phyloP scores from a whole-genome alignment of 352 stramenopile genomes.

The Globisporangium nagaii region DNA sequence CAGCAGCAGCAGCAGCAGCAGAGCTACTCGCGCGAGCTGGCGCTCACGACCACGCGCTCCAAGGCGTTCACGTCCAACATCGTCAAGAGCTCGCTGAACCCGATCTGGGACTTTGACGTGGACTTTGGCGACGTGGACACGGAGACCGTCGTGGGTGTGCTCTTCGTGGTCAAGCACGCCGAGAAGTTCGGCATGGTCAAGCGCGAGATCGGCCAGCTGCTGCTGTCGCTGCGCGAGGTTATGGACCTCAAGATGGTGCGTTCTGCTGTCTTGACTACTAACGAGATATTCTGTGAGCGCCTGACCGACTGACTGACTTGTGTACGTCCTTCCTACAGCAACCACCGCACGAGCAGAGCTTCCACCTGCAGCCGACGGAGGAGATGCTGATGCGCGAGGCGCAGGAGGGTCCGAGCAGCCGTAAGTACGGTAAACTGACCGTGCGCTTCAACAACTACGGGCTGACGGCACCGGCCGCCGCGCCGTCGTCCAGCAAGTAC shows the following conservation, averaged over 20 bases:
- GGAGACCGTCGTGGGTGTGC: constrained; percentile 57
- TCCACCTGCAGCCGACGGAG: constrained; percentile 52
- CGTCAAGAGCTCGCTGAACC: constrained; percentile 70
- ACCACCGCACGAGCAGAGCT: constrained; percentile 49
- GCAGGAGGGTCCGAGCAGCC: constrained; percentile 36
- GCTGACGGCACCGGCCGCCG: constrained; percentile 19
- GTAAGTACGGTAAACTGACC: constrained; percentile 62
- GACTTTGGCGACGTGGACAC: constrained; percentile 76
- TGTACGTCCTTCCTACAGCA: constrained; percentile 25
- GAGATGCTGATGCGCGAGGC: constrained; percentile 48
- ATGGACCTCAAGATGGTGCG: constrained; percentile 69
- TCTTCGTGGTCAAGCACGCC: constrained; percentile 61
- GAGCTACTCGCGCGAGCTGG: constrained; percentile 5
- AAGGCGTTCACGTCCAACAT: constrained; percentile 54
- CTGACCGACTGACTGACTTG: background rate
- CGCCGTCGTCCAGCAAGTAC: constrained; percentile 32
- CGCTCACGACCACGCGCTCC: constrained; percentile 19
- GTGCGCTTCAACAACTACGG: constrained; percentile 70
- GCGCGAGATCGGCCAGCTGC: constrained; percentile 61
- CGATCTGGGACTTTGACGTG: constrained; percentile 78
- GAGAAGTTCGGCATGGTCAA: constrained; percentile 74
- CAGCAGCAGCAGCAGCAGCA: constrained; percentile 9
- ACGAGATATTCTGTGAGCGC: background rate
- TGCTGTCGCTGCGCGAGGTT: constrained; percentile 60
- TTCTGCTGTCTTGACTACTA: background rate